Evolutionary conservation across 805 yeast genomes (phyloP), one percentile per base, ranked within the genome.

Genomic region (Clavispora carvajalis): DNA sequence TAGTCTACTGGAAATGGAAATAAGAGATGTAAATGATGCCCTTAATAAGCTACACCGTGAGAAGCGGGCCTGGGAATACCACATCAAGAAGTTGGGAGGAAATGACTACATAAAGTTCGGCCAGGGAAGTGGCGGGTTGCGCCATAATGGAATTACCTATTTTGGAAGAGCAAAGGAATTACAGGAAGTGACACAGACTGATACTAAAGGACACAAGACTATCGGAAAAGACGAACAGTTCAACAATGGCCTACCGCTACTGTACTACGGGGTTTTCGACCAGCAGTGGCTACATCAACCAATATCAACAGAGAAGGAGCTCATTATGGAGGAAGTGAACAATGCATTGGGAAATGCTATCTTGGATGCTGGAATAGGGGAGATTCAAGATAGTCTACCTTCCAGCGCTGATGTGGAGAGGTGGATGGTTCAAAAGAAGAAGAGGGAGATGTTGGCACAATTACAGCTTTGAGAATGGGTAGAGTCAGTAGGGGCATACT

Each of bases 131-230:
- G 24, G 21, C 19, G 63, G 65, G 7, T 26, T 47, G 5, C 45
- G 51, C 13, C 56, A 75, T 1, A 66, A 73, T 29, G 88, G 88
- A 0, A 79, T 78, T 47, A 64, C 83, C 40, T 90, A 85, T 59
- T 90, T 79, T 61, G 97, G 97, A 0, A 62, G 95, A 36, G 95
- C 96, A 0, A 70, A 77, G 38, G 91, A 87, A 33, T 62, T 89
- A 7, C 84, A 88, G 0, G 96, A 85, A 46, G 90, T 84, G 4
- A 57, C 59, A 41, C 43, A 50, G 30, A 36, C 22, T 2, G 36
- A 22, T 44, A 41, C 19, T 33, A 53, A 44, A 44, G 51, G 44
- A 11, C 36, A 17, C 48, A 50, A 15, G 48, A 54, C 31, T 42
- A 24, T 33, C 60, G 30, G 47, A 55, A 40, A 58, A 53, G 22